Conservation (phyloP, 495 filamentous ascomycete species). For the Echria macrotheca region DNA sequence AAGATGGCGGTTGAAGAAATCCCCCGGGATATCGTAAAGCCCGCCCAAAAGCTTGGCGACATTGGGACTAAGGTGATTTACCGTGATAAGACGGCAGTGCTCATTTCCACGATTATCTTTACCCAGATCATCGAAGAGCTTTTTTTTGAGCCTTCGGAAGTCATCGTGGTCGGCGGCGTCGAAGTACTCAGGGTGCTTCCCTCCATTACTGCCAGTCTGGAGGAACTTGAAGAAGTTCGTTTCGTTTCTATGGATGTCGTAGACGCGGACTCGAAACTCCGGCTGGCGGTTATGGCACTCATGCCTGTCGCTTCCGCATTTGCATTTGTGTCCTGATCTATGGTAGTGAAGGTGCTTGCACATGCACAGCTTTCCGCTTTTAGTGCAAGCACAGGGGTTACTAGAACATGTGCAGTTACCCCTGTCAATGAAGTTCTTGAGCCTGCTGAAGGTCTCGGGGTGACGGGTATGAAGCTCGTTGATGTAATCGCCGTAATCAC, state of each 20-base stretch:
- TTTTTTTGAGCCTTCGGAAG: not conserved
- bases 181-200: not conserved
- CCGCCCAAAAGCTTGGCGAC: not conserved
- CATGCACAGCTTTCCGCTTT: not conserved
- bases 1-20: slow-evolving; percentile 1
- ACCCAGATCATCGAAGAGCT: not conserved
- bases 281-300: not conserved
- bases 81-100: not conserved
- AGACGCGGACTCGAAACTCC: not conserved
- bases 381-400: not conserved
- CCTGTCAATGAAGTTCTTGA: not conserved
- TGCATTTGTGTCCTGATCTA: not conserved
- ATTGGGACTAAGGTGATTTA: not conserved
- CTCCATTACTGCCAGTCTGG: not conserved
- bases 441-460: not conserved
- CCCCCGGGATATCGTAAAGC: not conserved
- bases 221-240: not conserved
- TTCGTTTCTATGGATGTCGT: not conserved
- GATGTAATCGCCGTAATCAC: not conserved
- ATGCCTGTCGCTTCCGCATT: not conserved
- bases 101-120: not conserved
- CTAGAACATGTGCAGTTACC: not conserved
- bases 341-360: no score
- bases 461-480: not conserved
- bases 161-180: not conserved